phyloP scores from a whole-genome alignment of 2,329 filamentous ascomycete species.

The Zasmidium angulare region DNA sequence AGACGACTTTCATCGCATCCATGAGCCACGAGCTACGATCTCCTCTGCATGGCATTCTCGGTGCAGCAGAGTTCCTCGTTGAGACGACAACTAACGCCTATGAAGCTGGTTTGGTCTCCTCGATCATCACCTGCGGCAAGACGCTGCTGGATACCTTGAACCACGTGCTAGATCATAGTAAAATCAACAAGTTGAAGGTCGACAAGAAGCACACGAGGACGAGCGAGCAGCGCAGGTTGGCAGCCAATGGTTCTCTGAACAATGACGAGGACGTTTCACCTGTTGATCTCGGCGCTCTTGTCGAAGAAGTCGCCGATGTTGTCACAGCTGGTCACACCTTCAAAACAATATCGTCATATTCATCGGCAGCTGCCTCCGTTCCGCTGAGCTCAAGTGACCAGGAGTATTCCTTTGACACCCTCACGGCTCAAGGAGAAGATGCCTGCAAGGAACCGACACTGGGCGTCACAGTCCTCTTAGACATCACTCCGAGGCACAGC shows the following conservation, averaged over 20 bases:
- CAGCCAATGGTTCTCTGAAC: slow-evolving; percentile 24
- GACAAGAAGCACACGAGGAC: slow-evolving; percentile 26
- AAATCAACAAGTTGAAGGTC: slow-evolving; percentile 46
- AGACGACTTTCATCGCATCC: slow-evolving; percentile 53
- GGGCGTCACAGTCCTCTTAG: slow-evolving; percentile 39
- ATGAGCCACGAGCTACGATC: slow-evolving; percentile 54
- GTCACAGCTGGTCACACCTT: slow-evolving; percentile 54
- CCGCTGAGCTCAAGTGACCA: not conserved
- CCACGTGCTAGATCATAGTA: slow-evolving; percentile 42
- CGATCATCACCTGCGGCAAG: slow-evolving; percentile 50
- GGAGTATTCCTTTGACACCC: slow-evolving; percentile 6
- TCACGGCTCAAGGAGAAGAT: slow-evolving; percentile 1
- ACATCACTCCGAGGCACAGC: slow-evolving; percentile 38
- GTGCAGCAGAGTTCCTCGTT: slow-evolving; percentile 50
- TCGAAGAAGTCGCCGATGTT: slow-evolving; percentile 57
- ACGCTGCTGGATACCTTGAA: slow-evolving; percentile 51
- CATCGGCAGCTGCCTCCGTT: slow-evolving; percentile 24
- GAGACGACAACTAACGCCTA: slow-evolving; percentile 44
- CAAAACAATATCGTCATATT: too few relatives aligned
- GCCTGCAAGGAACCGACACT: not conserved
- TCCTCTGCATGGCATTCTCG: slow-evolving; percentile 51
- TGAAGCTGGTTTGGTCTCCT: slow-evolving; percentile 46
- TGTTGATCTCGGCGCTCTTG: slow-evolving; percentile 46
- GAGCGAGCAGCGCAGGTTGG: slow-evolving; percentile 30
- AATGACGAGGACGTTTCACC: slow-evolving; percentile 36